Conservation (phyloP, 2,329 filamentous ascomycete genomes). For the Dactylellina sp. region DNA sequence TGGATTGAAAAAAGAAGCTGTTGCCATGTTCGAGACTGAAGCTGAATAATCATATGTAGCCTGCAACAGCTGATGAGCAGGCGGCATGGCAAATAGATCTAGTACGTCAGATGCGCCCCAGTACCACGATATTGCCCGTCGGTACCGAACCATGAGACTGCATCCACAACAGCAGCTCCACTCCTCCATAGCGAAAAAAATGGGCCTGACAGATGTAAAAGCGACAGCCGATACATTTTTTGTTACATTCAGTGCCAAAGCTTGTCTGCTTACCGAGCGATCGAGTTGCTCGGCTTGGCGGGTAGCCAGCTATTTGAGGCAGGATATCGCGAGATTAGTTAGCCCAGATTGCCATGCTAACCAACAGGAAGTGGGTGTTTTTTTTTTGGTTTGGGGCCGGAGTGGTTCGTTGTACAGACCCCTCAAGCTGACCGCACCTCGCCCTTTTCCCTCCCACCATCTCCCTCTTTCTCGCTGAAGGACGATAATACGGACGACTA, state of each 20-base stretch:
- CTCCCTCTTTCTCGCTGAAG: neutral
- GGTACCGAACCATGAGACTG: neutral
- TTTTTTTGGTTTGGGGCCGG: conserved; percentile 18
- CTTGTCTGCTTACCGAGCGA: conserved; percentile 39
- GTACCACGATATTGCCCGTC: neutral
- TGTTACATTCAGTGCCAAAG: conserved; percentile 13
- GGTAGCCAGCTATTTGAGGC: conserved; percentile 42
- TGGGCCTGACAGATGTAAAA: too few species aligned
- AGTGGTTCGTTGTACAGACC: conserved; percentile 12
- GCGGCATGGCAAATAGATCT: neutral
- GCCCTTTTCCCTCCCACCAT: conserved; percentile 3
- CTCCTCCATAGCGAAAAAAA: too few species aligned
- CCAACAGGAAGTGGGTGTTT: conserved; percentile 16
- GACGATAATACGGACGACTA: neutral
- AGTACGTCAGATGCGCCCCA: neutral
- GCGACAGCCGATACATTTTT: too few species aligned
- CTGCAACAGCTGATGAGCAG: conserved; percentile 1
- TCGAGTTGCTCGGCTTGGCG: conserved; percentile 9
- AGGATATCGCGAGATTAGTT: conserved; percentile 54
- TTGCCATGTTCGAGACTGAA: neutral
- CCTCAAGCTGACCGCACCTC: conserved; percentile 22
- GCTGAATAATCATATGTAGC: neutral
- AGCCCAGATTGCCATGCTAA: conserved; percentile 8
- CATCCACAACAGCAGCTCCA: neutral
- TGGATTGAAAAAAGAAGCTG: neutral